A percentile compares a stretch with the other conserved stretches of the same genome.
These are phyloP conservation scores for Colletotrichum falcatum DNA, from an alignment of 2,329 filamentous ascomycete species.

Conservation along the genomic window DNA sequence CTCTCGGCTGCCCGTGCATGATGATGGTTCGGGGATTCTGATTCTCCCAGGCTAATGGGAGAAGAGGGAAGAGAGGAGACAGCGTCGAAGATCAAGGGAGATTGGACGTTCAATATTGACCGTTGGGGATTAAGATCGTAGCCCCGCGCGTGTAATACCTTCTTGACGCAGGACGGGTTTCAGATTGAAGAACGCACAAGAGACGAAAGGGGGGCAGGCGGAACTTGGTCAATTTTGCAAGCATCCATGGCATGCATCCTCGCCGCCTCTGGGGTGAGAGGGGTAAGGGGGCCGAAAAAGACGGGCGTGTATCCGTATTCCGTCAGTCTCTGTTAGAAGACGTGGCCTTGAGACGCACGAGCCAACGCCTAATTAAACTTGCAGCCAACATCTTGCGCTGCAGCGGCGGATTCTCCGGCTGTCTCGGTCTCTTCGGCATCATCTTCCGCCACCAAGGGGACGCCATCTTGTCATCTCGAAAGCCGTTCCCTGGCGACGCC, in stretches of 20 bases:
- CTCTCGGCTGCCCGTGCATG: constrained; percentile 29
- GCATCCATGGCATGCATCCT: not conserved
- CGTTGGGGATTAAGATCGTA: constrained; percentile 18
- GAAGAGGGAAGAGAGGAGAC: not conserved
- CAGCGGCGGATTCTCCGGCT: constrained; percentile 8
- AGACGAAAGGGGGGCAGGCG: not conserved
- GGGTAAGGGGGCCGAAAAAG: not conserved
- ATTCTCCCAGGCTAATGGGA: constrained; percentile 5
- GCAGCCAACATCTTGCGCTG: constrained; percentile 17
- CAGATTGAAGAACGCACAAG: constrained; percentile 30
- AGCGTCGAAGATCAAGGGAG: not conserved
- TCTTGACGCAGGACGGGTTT: constrained; percentile 41
- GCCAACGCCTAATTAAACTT: constrained; percentile 39
- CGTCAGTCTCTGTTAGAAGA: too few relatives aligned
- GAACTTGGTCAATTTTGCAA: constrained; percentile 4
- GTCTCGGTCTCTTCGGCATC: constrained; percentile 27
- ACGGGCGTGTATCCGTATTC: too few relatives aligned
- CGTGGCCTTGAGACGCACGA: constrained; percentile 20
- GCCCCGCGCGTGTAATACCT: constrained; percentile 25
- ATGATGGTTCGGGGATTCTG: constrained; percentile 11
- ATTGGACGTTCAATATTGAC: not conserved
- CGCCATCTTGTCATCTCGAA: not conserved
- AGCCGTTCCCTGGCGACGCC: not conserved
- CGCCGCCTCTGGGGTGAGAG: not conserved
- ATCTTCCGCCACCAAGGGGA: constrained; percentile 26